Evolutionary conservation across 2,329 filamentous ascomycete species (phyloP), one percentile per base, ranked within the genome.

Genomic region (Aspergillus brasiliensis): DNA sequence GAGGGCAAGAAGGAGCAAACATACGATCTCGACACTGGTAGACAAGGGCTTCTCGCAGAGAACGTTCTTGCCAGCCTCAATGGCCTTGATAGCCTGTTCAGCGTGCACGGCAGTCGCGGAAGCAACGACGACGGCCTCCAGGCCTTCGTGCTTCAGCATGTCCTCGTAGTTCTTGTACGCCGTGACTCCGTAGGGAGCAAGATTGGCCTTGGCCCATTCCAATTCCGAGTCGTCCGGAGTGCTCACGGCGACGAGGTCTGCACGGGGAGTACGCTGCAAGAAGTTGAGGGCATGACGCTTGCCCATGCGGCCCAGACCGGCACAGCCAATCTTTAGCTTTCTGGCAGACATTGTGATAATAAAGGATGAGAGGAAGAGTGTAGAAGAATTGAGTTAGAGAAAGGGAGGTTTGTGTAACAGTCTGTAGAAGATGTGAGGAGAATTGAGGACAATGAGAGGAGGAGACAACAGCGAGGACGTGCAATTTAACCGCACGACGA

Each of bases 21-120:
- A 68, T 74, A 87, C 85, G 53, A 86, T 77, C 64, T 87, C 84
- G 15, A 86, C 77, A 58, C 79, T 83, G 0, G 85, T 89, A 46
- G 81, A 83, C 31, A 79, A 62, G 1, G 77, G 77, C 62, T 80
- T 86, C 74, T 86, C 84, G 69, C 83, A 86, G 21, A 86, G 75
- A 2, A 86, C 82, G 66, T 86, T 83, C 71, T 82, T 81, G 48
- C 80, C 79, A 2, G 79, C 78, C 44, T 82, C 71, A 57, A 86
- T 85, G 10, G 83, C 84, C 67, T 83, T 81, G 74, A 85, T 84
- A 2, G 83, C 79, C 67, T 86, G 82, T 63, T 85, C 80, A 3
- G 84, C 83, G 63, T 86, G 84, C 27, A 82, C 81, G 1, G 80
- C 81, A 1, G 84, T 86, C 15, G 82, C 82, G 4, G 82, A 82